A percentile compares a stretch with the other conserved stretches of the same genome.
phyloP scores from a whole-genome alignment of 176 grass and related monocot species.

The Chrysopogon serrulatus region DNA sequence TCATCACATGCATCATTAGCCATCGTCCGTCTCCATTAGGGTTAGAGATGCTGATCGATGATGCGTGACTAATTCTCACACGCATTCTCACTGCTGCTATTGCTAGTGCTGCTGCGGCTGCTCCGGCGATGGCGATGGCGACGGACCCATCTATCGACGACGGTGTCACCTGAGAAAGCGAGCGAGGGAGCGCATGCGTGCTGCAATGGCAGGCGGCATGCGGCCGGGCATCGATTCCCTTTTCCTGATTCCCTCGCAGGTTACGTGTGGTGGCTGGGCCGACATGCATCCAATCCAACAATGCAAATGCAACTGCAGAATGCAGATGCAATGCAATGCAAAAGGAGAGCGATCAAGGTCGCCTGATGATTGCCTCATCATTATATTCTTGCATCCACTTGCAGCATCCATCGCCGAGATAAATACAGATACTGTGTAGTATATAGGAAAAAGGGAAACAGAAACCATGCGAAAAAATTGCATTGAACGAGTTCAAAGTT shows the following conservation, averaged over 20 bases:
- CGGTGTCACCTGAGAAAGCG: conserved; percentile 15
- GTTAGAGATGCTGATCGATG: background rate
- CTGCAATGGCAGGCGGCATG: background rate
- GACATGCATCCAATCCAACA: conserved; percentile 2
- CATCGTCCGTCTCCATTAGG: background rate
- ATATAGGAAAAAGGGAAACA: background rate
- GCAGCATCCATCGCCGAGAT: no score
- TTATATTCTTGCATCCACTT: no score
- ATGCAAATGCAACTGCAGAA: background rate
- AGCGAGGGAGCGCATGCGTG: background rate
- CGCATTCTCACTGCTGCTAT: background rate
- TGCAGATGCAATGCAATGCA: background rate
- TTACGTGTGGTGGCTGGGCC: conserved; percentile 4
- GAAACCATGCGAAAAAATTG: background rate
- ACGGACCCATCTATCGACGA: no score
- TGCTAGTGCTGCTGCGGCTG: background rate
- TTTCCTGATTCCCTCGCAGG: background rate
- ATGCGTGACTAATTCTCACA: background rate
- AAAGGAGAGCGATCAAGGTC: no score
- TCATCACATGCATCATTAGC: background rate
- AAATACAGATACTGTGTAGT: no score
- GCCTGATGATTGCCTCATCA: background rate
- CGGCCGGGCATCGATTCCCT: background rate
- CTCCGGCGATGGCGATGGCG: no score
- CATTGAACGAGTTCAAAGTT: conserved; percentile 20